Evolutionary conservation across 176 grass and related monocot genomes (phyloP).

Genomic region (Musa troglodytarum): DNA sequence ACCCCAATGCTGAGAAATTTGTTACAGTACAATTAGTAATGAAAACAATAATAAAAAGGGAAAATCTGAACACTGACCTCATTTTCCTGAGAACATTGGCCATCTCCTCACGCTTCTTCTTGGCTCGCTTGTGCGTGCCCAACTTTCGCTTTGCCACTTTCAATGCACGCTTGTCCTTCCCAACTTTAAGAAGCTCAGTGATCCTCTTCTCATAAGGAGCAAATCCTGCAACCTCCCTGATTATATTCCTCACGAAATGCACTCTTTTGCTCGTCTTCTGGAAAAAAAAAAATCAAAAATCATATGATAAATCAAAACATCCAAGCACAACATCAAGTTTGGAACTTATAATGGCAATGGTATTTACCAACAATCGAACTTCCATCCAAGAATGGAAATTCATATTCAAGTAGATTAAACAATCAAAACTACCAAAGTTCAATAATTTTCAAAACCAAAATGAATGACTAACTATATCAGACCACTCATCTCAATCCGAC

Average conservation of each 20-base stretch:
- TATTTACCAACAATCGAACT: no score
- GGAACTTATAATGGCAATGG: not conserved
- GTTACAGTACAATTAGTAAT: not conserved
- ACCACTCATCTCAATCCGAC: no score
- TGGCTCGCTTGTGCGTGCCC: constrained; percentile 63
- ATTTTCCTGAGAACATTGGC: constrained; percentile 46
- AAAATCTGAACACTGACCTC: constrained; percentile 21
- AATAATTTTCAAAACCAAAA: no score
- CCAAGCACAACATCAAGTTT: not conserved
- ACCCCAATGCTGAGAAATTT: not conserved
- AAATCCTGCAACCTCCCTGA: constrained; percentile 54
- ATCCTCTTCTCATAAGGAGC: constrained; percentile 50
- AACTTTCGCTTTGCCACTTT: constrained; percentile 55
- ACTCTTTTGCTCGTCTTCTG: constrained; percentile 48
- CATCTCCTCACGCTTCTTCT: constrained; percentile 72
- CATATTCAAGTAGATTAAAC: not conserved
- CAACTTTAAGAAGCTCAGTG: constrained; percentile 63
- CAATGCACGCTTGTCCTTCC: constrained; percentile 52
- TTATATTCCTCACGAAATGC: constrained; percentile 36
- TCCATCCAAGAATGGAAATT: not conserved
- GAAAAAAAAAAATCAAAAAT: not conserved
- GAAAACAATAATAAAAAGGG: not conserved
- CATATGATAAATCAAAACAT: not conserved
- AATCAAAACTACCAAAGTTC: not conserved
- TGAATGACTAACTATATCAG: no score